Evolutionary conservation across 208 protist genomes (phyloP).

Genomic region (Trypanosoma boissoni): DNA sequence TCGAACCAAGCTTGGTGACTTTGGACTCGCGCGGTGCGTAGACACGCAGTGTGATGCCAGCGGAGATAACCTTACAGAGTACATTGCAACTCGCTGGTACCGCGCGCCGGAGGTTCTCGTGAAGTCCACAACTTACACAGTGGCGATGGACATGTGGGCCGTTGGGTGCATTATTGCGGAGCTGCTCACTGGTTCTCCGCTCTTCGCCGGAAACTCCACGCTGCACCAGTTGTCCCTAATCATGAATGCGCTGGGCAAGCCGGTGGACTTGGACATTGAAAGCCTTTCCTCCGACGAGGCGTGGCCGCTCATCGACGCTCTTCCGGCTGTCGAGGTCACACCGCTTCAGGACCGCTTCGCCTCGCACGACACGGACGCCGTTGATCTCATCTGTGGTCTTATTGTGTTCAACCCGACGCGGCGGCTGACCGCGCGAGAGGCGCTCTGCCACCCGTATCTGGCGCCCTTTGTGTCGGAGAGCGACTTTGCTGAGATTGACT

Average conservation of each 20-base stretch:
- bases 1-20: constrained; percentile 95
- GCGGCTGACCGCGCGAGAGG: constrained; percentile 78
- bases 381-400: constrained; percentile 83
- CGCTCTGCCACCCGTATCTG: constrained; percentile 89
- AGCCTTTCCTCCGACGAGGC: constrained; percentile 88
- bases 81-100: constrained; percentile 98
- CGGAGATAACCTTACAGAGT: constrained; percentile 89
- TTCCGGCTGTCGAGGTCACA: constrained; percentile 41
- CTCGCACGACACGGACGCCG: constrained; percentile 62
- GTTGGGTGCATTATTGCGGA: constrained; percentile 98
- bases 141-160: constrained; percentile 99
- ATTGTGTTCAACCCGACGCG: constrained; percentile 88
- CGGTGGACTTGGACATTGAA: constrained; percentile 85
- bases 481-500: constrained; percentile 43
- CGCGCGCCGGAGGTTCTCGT: constrained; percentile 97
- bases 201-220: constrained; percentile 95
- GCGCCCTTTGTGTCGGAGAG: constrained; percentile 53
- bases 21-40: constrained; percentile 96
- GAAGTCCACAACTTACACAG: constrained; percentile 93
- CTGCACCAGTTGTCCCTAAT: constrained; percentile 96
- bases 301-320: constrained; percentile 77
- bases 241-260: constrained; percentile 85
- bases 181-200: constrained; percentile 89
- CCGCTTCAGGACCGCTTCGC: constrained; percentile 72
- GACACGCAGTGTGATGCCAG: constrained; percentile 27